These are phyloP conservation scores for Comarum palustre DNA, from an alignment of 306 rosid species.

Conservation along the genomic window DNA sequence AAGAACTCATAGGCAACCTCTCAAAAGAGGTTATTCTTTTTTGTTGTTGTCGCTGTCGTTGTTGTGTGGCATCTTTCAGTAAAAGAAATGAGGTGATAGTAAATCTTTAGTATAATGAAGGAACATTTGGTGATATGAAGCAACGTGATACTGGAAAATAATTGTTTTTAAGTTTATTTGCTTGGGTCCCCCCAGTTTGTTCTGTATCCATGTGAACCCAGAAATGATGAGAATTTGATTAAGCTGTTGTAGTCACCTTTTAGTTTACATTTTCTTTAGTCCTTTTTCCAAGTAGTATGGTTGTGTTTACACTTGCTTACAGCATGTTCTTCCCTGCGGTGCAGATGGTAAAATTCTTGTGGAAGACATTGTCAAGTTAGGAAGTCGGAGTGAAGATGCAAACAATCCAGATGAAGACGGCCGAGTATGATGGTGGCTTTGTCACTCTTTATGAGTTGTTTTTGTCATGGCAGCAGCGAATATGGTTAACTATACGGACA, in stretches of 20 bases:
- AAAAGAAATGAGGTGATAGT: not conserved
- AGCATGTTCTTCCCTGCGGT: conserved; percentile 7
- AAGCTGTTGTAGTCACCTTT: not conserved
- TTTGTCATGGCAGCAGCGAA: not conserved
- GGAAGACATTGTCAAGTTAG: conserved; percentile 87
- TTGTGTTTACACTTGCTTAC: not conserved
- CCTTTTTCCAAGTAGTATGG: not conserved
- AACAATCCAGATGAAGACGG: conserved; percentile 45
- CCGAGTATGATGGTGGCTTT: conserved; percentile 23
- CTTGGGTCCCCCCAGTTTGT: not conserved
- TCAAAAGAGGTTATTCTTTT: conserved; percentile 54
- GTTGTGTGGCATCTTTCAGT: not conserved
- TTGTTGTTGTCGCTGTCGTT: too few relatives aligned
- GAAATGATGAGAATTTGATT: not conserved
- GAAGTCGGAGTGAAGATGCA: conserved; percentile 65
- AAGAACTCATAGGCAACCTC: conserved; percentile 83
- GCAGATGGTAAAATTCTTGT: conserved; percentile 95
- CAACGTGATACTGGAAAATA: not conserved
- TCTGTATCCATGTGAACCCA: not conserved
- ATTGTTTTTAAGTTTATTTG: not conserved
- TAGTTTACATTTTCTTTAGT: not conserved
- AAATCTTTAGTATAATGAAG: not conserved
- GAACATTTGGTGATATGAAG: not conserved
- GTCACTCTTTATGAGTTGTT: not conserved
- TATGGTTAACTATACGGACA: not conserved